These are phyloP conservation scores for Emergomyces orientalis DNA, from an alignment of 2,329 filamentous ascomycete species.

Conservation along the genomic window DNA sequence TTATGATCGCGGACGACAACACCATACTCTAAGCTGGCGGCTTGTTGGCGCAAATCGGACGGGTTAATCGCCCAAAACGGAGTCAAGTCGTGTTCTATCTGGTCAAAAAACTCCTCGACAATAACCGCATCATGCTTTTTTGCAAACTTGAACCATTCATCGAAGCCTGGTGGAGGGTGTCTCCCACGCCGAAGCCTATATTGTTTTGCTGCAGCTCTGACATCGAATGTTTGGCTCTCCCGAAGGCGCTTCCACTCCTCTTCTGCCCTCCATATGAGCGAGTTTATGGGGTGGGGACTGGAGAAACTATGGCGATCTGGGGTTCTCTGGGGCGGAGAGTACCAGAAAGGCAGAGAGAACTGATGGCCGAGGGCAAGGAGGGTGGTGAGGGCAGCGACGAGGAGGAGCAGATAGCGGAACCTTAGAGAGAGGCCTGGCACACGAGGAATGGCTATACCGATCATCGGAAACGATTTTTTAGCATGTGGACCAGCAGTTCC, in stretches of 20 bases:
- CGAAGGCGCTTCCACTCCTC: slow-evolving; percentile 13
- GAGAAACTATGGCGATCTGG: background rate
- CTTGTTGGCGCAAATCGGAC: slow-evolving; percentile 34
- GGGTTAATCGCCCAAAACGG: slow-evolving; percentile 43
- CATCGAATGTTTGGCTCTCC: slow-evolving; percentile 26
- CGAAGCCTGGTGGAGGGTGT: slow-evolving; percentile 44
- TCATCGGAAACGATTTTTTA: background rate
- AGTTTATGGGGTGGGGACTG: slow-evolving; percentile 15
- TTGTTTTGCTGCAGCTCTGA: slow-evolving; percentile 32
- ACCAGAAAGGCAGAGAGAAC: background rate
- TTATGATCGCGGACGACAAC: slow-evolving; percentile 36
- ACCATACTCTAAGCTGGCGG: slow-evolving; percentile 29
- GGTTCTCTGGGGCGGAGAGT: background rate
- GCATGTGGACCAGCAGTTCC: background rate
- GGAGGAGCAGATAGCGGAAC: background rate
- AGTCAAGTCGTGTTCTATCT: slow-evolving; percentile 41
- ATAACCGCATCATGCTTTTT: slow-evolving; percentile 34
- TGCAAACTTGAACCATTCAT: slow-evolving; percentile 41
- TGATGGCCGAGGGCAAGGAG: background rate
- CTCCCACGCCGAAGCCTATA: slow-evolving; percentile 39
- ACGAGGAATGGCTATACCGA: background rate
- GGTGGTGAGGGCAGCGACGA: background rate
- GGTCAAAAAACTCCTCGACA: slow-evolving; percentile 44
- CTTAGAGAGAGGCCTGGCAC: background rate
- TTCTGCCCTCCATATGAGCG: slow-evolving; percentile 16